Evolutionary conservation across 169 alveolate species (phyloP).

Genomic region (Plasmodium blacklocki): DNA sequence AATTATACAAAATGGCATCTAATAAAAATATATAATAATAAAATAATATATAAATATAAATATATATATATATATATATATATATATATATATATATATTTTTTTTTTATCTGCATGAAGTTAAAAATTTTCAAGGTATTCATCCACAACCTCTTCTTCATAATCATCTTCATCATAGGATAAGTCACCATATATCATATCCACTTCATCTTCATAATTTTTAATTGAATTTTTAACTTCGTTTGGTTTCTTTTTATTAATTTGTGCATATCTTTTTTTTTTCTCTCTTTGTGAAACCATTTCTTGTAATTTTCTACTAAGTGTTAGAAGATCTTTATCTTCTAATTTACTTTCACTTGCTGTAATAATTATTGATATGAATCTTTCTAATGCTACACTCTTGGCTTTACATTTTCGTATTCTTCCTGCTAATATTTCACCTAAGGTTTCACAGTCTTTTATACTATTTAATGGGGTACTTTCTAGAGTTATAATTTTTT

Average conservation of each 20-base stretch:
- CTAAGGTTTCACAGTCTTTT: constrained; percentile 61
- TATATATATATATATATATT: background rate
- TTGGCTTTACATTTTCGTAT: constrained; percentile 50
- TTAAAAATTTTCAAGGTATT: constrained; percentile 26
- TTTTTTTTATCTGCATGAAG: background rate
- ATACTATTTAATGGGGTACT: constrained; percentile 51
- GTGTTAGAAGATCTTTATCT: constrained; percentile 28
- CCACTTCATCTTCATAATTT: constrained; percentile 86
- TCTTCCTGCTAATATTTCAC: constrained; percentile 54
- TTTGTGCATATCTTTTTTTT: constrained; percentile 44
- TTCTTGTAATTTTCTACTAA: constrained; percentile 41
- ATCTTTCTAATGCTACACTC: constrained; percentile 68
- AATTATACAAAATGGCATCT: no score
- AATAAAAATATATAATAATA: background rate
- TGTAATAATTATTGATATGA: constrained; percentile 36
- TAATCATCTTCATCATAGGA: constrained; percentile 78
- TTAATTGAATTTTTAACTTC: constrained; percentile 77
- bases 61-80: background rate
- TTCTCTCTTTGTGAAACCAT: constrained; percentile 43
- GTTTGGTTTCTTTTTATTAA: constrained; percentile 69
- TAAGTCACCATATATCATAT: constrained; percentile 85
- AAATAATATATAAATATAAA: background rate
- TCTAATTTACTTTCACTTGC: constrained; percentile 49
- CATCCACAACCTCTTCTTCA: constrained; percentile 51
- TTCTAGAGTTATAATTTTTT: constrained; percentile 51